These are phyloP conservation scores for Cladorrhinum sp. DNA, from an alignment of 2,329 filamentous ascomycete species.

Conservation along the genomic window DNA sequence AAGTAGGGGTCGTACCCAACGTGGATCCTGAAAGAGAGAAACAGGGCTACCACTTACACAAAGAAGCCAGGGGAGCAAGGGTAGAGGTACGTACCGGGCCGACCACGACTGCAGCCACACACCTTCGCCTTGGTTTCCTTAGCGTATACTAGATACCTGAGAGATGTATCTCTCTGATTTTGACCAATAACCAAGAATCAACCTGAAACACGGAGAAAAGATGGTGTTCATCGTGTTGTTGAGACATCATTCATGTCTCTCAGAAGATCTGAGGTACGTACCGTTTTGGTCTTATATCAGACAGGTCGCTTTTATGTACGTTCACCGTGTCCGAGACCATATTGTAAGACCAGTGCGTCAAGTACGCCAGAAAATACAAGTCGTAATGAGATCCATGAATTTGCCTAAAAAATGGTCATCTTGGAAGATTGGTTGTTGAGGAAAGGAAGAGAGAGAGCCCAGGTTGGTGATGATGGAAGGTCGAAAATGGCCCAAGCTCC, in stretches of 20 bases:
- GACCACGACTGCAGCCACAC: conserved; percentile 25
- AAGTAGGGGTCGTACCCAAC: neutral
- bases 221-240: conserved; percentile 19
- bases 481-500: neutral
- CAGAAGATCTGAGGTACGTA: conserved; percentile 9
- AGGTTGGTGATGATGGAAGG: neutral
- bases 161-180: neutral
- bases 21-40: conserved; percentile 7
- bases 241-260: conserved; percentile 15
- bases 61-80: conserved; percentile 4
- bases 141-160: conserved; percentile 11
- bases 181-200: conserved; percentile 21
- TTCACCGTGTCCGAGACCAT: conserved; percentile 1
- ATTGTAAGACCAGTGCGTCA: neutral
- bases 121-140: conserved; percentile 17
- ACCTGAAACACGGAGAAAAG: conserved; percentile 32
- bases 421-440: neutral
- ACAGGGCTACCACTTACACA: conserved; percentile 8
- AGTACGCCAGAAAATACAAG: too few relatives aligned
- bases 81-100: conserved; percentile 17
- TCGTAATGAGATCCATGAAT: neutral
- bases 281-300: neutral
- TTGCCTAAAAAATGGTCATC: too few relatives aligned
- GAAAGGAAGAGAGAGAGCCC: neutral
- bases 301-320: neutral